Percentiles rank a stretch among this genome's conserved stretches.
Evolutionary conservation across 768 basidiomycete genomes (phyloP).

Genomic region (Amylocystis lapponica): DNA sequence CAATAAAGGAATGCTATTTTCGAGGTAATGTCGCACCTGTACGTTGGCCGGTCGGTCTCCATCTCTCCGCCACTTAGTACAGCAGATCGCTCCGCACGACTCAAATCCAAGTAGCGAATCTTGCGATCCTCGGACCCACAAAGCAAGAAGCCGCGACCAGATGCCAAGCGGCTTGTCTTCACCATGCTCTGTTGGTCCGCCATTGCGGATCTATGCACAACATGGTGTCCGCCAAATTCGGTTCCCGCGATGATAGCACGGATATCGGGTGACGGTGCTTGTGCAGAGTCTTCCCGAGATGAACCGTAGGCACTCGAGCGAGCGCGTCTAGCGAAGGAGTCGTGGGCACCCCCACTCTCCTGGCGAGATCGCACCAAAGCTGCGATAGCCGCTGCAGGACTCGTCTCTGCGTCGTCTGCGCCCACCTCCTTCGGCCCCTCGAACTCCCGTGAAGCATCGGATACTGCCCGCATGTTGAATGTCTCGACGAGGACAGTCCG

Average conservation of each 20-base stretch:
- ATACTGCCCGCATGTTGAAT: constrained; percentile 53
- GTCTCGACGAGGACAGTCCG: constrained; percentile 73
- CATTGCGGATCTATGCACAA: constrained; percentile 26
- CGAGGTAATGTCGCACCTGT: constrained; percentile 55
- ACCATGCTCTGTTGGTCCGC: constrained; percentile 7
- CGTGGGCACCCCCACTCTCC: constrained; percentile 21
- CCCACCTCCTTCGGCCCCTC: constrained; percentile 48
- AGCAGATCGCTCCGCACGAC: constrained; percentile 61
- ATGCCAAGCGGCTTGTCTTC: constrained; percentile 28
- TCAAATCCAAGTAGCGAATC: constrained; percentile 85
- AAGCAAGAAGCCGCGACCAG: constrained; percentile 67
- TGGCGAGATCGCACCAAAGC: constrained; percentile 72
- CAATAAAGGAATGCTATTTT: background rate
- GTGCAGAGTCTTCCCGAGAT: constrained; percentile 27
- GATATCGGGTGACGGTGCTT: constrained; percentile 57
- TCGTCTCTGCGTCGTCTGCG: constrained; percentile 52
- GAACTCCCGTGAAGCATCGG: constrained; percentile 38
- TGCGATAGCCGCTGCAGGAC: constrained; percentile 71
- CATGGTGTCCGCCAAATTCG: constrained; percentile 71
- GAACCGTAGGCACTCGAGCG: constrained; percentile 9
- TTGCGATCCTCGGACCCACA: constrained; percentile 89
- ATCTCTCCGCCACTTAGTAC: constrained; percentile 75
- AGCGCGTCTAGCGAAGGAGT: constrained; percentile 9
- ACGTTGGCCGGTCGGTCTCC: constrained; percentile 71
- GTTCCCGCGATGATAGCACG: constrained; percentile 64